These are phyloP conservation scores for Irpex sp. DNA, from an alignment of 1,284 basidiomycete genomes.

Conservation along the genomic window DNA sequence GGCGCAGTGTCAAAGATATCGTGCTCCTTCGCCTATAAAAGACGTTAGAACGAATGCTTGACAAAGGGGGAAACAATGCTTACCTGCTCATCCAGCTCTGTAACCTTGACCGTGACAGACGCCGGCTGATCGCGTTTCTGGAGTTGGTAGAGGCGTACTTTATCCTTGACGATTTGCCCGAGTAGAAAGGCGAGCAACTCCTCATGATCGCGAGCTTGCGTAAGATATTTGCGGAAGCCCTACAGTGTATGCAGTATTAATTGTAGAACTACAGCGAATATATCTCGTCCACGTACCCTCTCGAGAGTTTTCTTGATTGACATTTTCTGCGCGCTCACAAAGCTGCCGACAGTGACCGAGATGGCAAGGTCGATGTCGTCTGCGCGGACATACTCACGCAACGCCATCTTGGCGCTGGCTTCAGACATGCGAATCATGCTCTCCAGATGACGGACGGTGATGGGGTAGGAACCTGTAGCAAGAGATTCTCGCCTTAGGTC, in stretches of 20 bases:
- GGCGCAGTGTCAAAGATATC: slow-evolving; percentile 90
- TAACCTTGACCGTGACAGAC: slow-evolving; percentile 67
- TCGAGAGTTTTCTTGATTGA: slow-evolving; percentile 98
- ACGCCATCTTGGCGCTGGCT: slow-evolving; percentile 97
- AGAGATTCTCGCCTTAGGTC: slow-evolving; percentile 95
- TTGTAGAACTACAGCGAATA: not conserved
- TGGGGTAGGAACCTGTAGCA: slow-evolving; percentile 96
- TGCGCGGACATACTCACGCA: slow-evolving; percentile 92
- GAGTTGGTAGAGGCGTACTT: slow-evolving; percentile 79
- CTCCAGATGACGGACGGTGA: slow-evolving; percentile 97
- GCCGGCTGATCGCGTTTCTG: slow-evolving; percentile 77
- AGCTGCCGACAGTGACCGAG: slow-evolving; percentile 91
- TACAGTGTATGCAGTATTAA: slow-evolving; percentile 28
- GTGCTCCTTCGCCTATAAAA: slow-evolving; percentile 80
- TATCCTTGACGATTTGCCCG: slow-evolving; percentile 94
- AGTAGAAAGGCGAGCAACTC: slow-evolving; percentile 94
- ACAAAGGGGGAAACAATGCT: slow-evolving; percentile 24
- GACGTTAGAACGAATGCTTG: not conserved
- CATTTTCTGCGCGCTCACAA: slow-evolving; percentile 97
- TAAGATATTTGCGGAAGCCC: slow-evolving; percentile 97
- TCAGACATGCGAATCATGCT: slow-evolving; percentile 99
- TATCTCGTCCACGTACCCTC: slow-evolving; percentile 56
- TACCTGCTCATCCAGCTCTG: slow-evolving; percentile 82
- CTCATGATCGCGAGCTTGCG: slow-evolving; percentile 92
- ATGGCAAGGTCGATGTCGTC: slow-evolving; percentile 99